Base-by-base conservation (phyloP, 495 filamentous ascomycete genomes). In the Podospora australis region DNA sequence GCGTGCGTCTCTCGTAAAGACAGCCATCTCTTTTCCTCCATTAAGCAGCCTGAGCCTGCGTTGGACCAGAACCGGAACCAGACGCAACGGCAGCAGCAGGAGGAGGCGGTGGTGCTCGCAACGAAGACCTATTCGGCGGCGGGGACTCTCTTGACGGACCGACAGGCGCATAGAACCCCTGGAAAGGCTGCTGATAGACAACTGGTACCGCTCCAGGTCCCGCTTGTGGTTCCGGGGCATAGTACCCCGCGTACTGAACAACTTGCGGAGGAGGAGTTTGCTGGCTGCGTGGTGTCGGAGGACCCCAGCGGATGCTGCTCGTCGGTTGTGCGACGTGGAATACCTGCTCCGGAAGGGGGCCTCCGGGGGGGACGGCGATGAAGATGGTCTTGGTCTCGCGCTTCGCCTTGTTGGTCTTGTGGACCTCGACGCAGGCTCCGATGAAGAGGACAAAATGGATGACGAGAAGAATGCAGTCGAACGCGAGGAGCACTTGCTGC, bases 381-480 rank as follows among this genome's bases (percentile, higher is more conserved):
- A 50, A 38, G 14, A 53, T 40, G 4, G 28, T 39, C 23, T 40
- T 46, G 6, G 28, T 28, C n/a, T 34, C 41, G 19, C 19, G 35
- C 22, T 19, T 50, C 9, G 53, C 24, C 6, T 17, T 3, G 44
- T 69, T 67, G 26, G 58, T 46, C 38, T 51, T 56, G 41, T 64
- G 46, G 11, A 66, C 70, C 20, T 73, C 70, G 50, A 70, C 59
- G 32, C 72, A 75, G 1, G 68, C 67, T n/a, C 67, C 43, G 10
- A 68, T 53, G 46, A 75, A 73, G 5, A 75, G 60, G 29, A 65
- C 43, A 51, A 75, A 69, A 46, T 72, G 60, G 21, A 54, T 50
- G 19, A 64, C 21, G 9, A 58, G 40, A 7, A 55, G 25, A 14
- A 52, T 14, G 26, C 38, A 38, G 2, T 53, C 55, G 44, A 62